phyloP scores from a whole-genome alignment of 805 yeast species.

The Scheffersomyces coipomensis region DNA sequence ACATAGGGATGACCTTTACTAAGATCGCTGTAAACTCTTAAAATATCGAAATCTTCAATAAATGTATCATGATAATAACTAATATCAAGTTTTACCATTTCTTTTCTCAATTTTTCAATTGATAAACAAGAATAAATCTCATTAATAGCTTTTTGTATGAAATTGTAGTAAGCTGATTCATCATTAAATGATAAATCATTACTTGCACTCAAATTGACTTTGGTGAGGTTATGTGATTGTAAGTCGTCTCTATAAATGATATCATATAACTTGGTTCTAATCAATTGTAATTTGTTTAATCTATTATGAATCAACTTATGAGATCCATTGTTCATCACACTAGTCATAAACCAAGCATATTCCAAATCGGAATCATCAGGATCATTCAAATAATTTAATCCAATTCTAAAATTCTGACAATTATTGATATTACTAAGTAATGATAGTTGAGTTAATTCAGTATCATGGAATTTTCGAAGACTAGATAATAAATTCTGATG shows the following conservation, averaged over 20 bases:
- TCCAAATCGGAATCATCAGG: constrained; percentile 6
- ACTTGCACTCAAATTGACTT: background rate
- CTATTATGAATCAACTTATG: constrained; percentile 9
- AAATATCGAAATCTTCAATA: constrained; percentile 20
- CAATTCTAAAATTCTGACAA: constrained; percentile 14
- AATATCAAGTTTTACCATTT: background rate
- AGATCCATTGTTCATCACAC: constrained; percentile 15
- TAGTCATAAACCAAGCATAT: constrained; percentile 16
- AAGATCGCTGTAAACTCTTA: constrained; percentile 19
- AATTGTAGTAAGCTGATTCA: constrained; percentile 3
- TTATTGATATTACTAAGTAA: constrained; percentile 11
- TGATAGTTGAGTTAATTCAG: constrained; percentile 8
- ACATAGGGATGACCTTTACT: constrained; percentile 17
- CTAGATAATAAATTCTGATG: background rate
- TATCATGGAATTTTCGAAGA: background rate
- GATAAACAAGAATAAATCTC: constrained; percentile 3
- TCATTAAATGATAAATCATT: constrained; percentile 4
- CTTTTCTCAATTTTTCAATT: background rate
- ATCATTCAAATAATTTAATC: constrained; percentile 3
- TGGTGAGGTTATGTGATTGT: background rate
- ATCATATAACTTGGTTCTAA: constrained; percentile 5
- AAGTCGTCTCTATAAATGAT: constrained; percentile 4
- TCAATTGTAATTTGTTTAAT: constrained; percentile 3
- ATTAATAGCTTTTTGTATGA: constrained; percentile 4
- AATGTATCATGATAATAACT: constrained; percentile 5